A percentile compares a stretch with the other conserved stretches of the same genome.
These are phyloP conservation scores for Lichtheimia hyalospora DNA, from an alignment of 371 early-diverging fungal species.

Conservation along the genomic window DNA sequence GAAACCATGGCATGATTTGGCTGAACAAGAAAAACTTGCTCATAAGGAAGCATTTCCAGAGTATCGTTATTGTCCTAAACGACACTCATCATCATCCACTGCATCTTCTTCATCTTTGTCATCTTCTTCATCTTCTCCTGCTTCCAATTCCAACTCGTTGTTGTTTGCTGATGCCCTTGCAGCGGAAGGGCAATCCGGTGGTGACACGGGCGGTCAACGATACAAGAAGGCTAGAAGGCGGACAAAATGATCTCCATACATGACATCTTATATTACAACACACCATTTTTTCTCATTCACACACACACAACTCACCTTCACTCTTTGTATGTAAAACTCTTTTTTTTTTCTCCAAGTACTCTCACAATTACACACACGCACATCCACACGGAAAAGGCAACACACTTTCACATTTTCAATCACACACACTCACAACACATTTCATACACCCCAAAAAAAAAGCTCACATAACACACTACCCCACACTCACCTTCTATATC, in stretches of 20 bases:
- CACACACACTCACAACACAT: no score
- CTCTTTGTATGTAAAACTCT: conserved; percentile 3
- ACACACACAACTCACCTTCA: background rate
- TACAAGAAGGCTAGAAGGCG: conserved; percentile 26
- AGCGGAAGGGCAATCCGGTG: conserved; percentile 13
- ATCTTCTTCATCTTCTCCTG: conserved; percentile 5
- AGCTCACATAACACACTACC: background rate
- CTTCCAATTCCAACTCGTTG: background rate
- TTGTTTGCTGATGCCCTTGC: conserved; percentile 4
- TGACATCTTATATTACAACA: conserved; percentile 6
- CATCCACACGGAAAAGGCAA: conserved; percentile 8
- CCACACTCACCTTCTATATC: background rate
- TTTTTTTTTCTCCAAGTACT: conserved; percentile 2
- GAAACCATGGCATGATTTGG: conserved; percentile 48
- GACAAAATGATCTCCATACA: conserved; percentile 13
- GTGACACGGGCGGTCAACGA: conserved; percentile 15
- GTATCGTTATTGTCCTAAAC: conserved; percentile 45
- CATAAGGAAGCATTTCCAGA: conserved; percentile 51
- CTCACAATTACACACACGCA: conserved; percentile 9
- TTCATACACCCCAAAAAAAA: background rate
- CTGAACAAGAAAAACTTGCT: conserved; percentile 45
- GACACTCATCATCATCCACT: conserved; percentile 24
- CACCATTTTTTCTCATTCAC: background rate
- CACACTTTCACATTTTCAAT: background rate
- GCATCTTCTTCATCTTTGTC: conserved; percentile 15